Conservation (phyloP, 495 filamentous ascomycete species). For the Rostrohypoxylon terebratum region DNA sequence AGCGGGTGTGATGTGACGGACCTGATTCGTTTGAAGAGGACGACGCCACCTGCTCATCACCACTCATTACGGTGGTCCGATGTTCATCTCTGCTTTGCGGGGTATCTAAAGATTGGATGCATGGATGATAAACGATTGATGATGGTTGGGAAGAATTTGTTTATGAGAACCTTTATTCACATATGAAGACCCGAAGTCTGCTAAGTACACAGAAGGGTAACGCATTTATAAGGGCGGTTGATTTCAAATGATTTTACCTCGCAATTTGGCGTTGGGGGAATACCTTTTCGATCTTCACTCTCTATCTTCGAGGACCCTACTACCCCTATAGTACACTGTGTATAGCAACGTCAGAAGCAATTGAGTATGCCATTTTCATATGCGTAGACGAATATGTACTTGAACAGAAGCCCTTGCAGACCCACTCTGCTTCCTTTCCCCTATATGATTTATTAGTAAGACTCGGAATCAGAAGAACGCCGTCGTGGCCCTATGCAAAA, state of each 20-base stretch:
- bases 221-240: background rate
- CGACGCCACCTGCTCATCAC: background rate
- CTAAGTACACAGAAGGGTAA: background rate
- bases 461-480: slow-evolving; percentile 7
- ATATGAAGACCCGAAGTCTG: background rate
- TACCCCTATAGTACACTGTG: slow-evolving; percentile 30
- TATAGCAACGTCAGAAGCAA: slow-evolving; percentile 29
- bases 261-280: slow-evolving; percentile 11
- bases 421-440: background rate
- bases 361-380: slow-evolving; percentile 9
- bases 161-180: background rate
- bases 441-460: background rate
- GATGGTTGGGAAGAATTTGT: slow-evolving; percentile 8
- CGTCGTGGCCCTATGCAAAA: slow-evolving; percentile 20
- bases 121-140: slow-evolving; percentile 18
- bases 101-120: slow-evolving; percentile 14
- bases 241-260: slow-evolving; percentile 22
- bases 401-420: background rate
- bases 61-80: background rate
- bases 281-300: slow-evolving; percentile 6
- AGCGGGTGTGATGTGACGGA: background rate
- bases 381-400: slow-evolving; percentile 12
- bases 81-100: slow-evolving; percentile 1
- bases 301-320: slow-evolving; percentile 5
- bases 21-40: background rate